Conservation (phyloP, 768 basidiomycete species). For the Holtermannia corniformis region DNA sequence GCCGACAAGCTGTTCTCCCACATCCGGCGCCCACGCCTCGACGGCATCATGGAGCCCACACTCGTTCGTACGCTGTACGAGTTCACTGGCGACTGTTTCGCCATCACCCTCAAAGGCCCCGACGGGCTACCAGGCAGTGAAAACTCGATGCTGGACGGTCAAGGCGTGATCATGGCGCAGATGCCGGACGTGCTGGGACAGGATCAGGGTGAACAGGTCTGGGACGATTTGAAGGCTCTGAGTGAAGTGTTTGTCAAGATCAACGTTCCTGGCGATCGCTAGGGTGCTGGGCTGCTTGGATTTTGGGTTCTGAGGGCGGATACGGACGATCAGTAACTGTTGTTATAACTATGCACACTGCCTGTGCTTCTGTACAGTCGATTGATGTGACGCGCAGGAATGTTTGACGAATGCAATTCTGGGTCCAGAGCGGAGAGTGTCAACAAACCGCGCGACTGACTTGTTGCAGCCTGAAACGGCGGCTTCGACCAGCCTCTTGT, state of each 20-base stretch:
- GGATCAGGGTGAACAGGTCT: conserved; percentile 12
- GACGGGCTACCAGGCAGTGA: conserved; percentile 22
- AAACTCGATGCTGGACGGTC: conserved; percentile 29
- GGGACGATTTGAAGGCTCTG: conserved; percentile 18
- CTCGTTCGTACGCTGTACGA: conserved; percentile 31
- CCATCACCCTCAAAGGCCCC: conserved; percentile 29
- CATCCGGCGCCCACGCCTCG: conserved; percentile 25
- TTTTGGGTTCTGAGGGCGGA: no score
- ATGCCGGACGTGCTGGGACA: conserved; percentile 23
- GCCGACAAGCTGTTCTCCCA: conserved; percentile 35
- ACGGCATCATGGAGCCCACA: conserved; percentile 26
- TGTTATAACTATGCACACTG: no score
- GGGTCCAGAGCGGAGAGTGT: no score
- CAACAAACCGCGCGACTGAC: no score
- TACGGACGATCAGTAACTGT: no score
- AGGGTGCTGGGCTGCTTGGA: no score
- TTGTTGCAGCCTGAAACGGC: no score
- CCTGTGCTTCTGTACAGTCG: no score
- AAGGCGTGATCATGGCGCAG: conserved; percentile 23
- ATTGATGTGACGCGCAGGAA: no score
- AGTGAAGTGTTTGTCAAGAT: conserved; percentile 29
- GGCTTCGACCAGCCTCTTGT: no score
- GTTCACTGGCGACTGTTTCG: conserved; percentile 34
- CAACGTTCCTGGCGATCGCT: no score
- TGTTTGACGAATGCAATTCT: no score